Percentiles rank a stretch among this genome's conserved stretches.
phyloP scores from a whole-genome alignment of 768 basidiomycete genomes.

The Tephrocybe sp. region DNA sequence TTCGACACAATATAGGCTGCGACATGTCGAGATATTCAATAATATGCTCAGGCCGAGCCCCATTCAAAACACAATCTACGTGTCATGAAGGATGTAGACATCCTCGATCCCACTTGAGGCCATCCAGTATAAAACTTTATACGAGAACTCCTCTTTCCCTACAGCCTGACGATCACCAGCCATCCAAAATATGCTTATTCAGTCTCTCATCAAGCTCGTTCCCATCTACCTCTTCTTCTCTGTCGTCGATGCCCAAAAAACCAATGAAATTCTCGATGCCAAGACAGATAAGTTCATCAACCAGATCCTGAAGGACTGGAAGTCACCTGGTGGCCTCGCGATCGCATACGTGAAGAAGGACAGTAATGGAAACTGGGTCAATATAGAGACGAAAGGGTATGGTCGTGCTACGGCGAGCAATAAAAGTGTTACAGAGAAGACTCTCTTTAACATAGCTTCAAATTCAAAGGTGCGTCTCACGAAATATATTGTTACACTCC shows the following conservation, averaged over 20 bases:
- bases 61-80: too few relatives aligned
- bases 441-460: conserved; percentile 28
- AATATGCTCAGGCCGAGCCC: too few relatives aligned
- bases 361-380: conserved; percentile 23
- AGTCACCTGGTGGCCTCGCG: conserved; percentile 26
- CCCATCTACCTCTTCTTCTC: conserved; percentile 11
- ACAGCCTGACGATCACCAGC: conserved; percentile 1
- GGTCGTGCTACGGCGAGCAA: conserved; percentile 25
- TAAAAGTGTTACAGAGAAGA: conserved; percentile 23
- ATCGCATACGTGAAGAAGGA: conserved; percentile 28
- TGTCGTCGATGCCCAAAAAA: conserved; percentile 1
- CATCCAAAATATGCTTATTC: conserved; percentile 5
- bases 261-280: conserved; percentile 12
- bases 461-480: conserved; percentile 25
- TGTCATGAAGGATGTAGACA: too few relatives aligned
- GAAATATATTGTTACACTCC: not conserved
- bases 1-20: not conserved
- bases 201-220: conserved; percentile 9
- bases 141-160: not conserved
- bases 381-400: conserved; percentile 30
- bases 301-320: conserved; percentile 24
- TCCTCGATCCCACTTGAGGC: not conserved
- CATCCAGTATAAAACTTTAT: conserved; percentile 1
- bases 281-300: conserved; percentile 23
- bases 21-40: too few relatives aligned